Evolutionary conservation across 1,284 basidiomycete genomes (phyloP).

Genomic region (Rhodotorula sp.): DNA sequence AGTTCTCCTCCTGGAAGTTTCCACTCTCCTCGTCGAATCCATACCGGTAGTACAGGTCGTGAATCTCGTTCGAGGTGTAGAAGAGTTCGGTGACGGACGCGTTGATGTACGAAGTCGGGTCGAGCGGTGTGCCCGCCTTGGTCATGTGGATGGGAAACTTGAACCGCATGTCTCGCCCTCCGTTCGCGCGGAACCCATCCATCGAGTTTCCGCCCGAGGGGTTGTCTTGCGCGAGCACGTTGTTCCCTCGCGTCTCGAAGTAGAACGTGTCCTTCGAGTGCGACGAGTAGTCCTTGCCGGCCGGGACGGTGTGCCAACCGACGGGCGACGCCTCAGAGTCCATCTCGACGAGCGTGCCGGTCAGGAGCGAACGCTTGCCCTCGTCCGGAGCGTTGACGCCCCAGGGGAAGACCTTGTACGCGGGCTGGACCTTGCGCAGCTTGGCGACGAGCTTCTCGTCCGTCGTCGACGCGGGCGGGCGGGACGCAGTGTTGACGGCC

Average conservation of each 20-base stretch:
- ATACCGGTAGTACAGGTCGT: constrained; percentile 55
- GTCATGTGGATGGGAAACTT: constrained; percentile 64
- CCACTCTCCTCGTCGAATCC: constrained; percentile 88
- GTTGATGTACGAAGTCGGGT: constrained; percentile 70
- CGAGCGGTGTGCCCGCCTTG: constrained; percentile 47
- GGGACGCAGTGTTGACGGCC: background rate
- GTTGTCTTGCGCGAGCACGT: constrained; percentile 84
- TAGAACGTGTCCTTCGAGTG: constrained; percentile 57
- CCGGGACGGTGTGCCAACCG: constrained; percentile 75
- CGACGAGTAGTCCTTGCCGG: constrained; percentile 37
- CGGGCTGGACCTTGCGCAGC: constrained; percentile 14
- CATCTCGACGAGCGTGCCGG: constrained; percentile 35
- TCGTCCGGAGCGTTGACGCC: constrained; percentile 39
- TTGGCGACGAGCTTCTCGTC: constrained; percentile 21
- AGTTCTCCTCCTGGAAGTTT: constrained; percentile 93
- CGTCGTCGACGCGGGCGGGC: constrained; percentile 9
- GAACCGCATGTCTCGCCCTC: constrained; percentile 59
- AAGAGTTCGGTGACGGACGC: constrained; percentile 83
- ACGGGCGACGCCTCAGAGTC: constrained; percentile 64
- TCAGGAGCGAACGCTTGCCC: constrained; percentile 39
- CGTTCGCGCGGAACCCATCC: constrained; percentile 74
- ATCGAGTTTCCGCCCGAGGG: constrained; percentile 75
- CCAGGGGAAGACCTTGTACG: constrained; percentile 44
- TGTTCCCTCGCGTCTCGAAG: constrained; percentile 83
- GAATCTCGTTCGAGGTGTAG: constrained; percentile 75